Conservation (phyloP, 2,329 filamentous ascomycete genomes). For the Whalleya microplaca region DNA sequence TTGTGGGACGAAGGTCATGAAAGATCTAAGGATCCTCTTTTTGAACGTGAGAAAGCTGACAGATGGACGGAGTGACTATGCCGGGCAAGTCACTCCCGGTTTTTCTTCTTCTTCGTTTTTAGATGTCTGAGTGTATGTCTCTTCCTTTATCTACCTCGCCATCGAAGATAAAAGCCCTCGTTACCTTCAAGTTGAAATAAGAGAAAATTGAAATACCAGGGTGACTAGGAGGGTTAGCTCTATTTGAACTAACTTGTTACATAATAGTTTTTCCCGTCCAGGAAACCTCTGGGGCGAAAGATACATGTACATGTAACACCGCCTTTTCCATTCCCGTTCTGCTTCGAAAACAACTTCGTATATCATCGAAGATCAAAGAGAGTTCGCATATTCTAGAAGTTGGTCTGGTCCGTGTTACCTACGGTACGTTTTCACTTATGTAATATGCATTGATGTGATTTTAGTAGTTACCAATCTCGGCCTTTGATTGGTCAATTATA, state of each 20-base stretch:
- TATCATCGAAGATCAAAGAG: no score
- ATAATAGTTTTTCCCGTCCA: neutral
- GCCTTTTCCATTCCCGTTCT: neutral
- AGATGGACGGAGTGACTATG: neutral
- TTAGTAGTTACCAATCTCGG: no score
- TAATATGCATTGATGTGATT: no score
- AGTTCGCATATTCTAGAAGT: no score
- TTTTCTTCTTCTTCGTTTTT: neutral
- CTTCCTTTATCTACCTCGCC: neutral
- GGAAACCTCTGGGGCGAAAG: neutral
- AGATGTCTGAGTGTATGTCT: neutral
- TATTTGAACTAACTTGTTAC: neutral
- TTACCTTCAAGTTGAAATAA: neutral
- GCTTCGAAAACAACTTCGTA: neutral
- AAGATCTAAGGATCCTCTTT: conserved; percentile 4
- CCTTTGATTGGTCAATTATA: no score
- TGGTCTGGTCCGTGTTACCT: no score
- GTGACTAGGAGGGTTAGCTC: neutral
- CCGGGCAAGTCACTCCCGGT: neutral
- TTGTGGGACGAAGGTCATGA: conserved; percentile 27
- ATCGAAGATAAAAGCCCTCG: neutral
- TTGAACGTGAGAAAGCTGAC: neutral
- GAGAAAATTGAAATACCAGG: neutral
- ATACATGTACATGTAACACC: neutral
- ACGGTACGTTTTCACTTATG: no score